Conservation (phyloP, 1,284 basidiomycete species). For the Sanghuangporus weigelae region DNA sequence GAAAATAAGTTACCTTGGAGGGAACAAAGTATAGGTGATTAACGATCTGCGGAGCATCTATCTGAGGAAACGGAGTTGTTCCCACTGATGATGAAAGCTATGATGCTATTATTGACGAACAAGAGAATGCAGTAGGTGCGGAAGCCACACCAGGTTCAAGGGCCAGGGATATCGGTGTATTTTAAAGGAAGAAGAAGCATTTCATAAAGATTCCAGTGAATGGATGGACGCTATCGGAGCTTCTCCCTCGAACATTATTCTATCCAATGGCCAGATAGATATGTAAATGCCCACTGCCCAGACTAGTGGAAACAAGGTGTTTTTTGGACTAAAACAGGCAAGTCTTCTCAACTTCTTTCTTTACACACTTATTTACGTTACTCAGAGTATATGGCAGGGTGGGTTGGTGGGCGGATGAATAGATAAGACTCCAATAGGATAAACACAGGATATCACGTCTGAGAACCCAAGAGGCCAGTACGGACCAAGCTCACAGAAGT, state of each 20-base stretch:
- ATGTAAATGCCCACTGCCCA: neutral
- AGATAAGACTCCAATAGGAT: neutral
- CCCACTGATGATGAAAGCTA: no score
- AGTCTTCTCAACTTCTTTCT: neutral
- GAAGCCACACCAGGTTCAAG: neutral
- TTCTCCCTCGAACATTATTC: neutral
- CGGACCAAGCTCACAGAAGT: no score
- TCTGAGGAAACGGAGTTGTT: no score
- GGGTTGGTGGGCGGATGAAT: neutral
- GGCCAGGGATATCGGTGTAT: neutral
- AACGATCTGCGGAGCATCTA: no score
- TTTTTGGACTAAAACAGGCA: neutral
- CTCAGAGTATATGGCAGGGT: no score
- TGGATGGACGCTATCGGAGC: neutral
- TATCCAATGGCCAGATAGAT: neutral
- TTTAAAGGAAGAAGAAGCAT: neutral
- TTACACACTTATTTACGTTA: neutral
- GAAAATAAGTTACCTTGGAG: no score
- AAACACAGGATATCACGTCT: neutral
- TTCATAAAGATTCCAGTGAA: neutral
- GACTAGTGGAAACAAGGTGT: neutral
- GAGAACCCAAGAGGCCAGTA: no score
- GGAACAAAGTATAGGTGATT: no score
- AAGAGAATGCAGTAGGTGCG: neutral
- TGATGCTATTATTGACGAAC: neutral